Evolutionary conservation across 768 basidiomycete species (phyloP), one percentile per base, ranked within the genome.

Genomic region (Podaxis sp.): DNA sequence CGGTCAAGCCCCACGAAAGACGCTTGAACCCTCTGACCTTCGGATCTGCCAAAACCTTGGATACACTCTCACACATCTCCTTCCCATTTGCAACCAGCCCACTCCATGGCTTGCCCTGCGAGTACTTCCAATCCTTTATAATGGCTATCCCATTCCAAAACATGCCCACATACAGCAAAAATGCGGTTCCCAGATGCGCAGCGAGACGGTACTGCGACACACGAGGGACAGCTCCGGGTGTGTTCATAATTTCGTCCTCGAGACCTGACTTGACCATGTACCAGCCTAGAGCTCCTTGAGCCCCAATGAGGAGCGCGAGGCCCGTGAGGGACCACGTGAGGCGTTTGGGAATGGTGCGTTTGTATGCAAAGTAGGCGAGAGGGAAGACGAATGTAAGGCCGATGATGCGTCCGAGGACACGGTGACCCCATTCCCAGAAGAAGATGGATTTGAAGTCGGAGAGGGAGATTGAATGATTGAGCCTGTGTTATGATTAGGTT

Each of bases 241-340:
- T 88, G 5, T 88, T 83, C 77, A 98, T 82, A 58, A 93, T 79
- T 11, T 90, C 84, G 58, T 92, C 86, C 68, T 95, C 91, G 11
- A 99, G 80, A 1, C 97, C 97, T 12, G 95, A 98, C 73, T 96
- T 91, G 60, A 99, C 97, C 97, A 99, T 99, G 80, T 99, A 98
- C 97, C 97, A 99, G 28, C 97, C 97, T 19, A 99, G 81, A 19
- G 85, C 82, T 52, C 97, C 97, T 75, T 99, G 95, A 19, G 86
- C 88, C 30, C 95, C 97, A 56, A 99, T 89, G 36, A 98, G 84
- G 0, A 87, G 70, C 0, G 89, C 90, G 66, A 99, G 82, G 2
- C 85, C 88, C 13, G 84, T 74, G 24, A 97, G 84, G 65, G 86
- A 84, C n/a, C 74, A 68, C 1, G 87, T 83, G 63, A 94, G 80